Conservation (phyloP, 805 yeast species). For the Torulaspora maleeae region DNA sequence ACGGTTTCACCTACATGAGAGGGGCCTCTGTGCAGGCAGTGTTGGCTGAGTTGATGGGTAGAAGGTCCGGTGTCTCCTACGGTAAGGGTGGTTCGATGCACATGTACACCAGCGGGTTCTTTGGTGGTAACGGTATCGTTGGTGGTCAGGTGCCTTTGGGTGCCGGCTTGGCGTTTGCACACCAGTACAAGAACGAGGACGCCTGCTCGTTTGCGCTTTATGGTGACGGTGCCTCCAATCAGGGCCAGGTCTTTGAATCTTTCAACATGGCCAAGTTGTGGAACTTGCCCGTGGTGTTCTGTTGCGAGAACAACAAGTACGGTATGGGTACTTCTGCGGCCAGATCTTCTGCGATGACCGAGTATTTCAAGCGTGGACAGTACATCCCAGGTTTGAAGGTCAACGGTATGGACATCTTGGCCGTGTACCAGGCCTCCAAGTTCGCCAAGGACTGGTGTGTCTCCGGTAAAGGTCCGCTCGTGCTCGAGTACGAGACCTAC, state of each 20-base stretch:
- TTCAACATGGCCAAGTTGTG: slow-evolving; percentile 99
- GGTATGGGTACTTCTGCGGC: slow-evolving; percentile 99
- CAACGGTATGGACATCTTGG: slow-evolving; percentile 97
- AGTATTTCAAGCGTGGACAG: slow-evolving; percentile 98
- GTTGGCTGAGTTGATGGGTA: slow-evolving; percentile 95
- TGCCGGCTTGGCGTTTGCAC: slow-evolving; percentile 97
- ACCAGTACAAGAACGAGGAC: slow-evolving; percentile 80
- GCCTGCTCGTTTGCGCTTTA: slow-evolving; percentile 83
- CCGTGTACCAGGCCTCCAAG: slow-evolving; percentile 91
- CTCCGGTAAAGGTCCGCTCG: slow-evolving; percentile 92
- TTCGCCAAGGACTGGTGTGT: slow-evolving; percentile 96
- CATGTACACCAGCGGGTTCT: slow-evolving; percentile 92
- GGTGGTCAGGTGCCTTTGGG: slow-evolving; percentile 99
- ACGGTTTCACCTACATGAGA: slow-evolving; percentile 95
- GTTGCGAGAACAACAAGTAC: slow-evolving; percentile 98
- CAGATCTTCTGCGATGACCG: slow-evolving; percentile 94
- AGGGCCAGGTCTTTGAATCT: slow-evolving; percentile 97
- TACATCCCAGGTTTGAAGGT: slow-evolving; percentile 98
- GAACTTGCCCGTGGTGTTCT: slow-evolving; percentile 91
- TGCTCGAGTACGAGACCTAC: slow-evolving; percentile 95
- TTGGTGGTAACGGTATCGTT: slow-evolving; percentile 99
- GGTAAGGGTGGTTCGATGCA: slow-evolving; percentile 99
- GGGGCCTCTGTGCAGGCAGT: slow-evolving; percentile 89
- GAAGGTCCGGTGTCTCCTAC: slow-evolving; percentile 87
- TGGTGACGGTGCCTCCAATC: slow-evolving; percentile 99